Conservation (phyloP, 352 stramenopile species). For the Phytopythium sindhum region DNA sequence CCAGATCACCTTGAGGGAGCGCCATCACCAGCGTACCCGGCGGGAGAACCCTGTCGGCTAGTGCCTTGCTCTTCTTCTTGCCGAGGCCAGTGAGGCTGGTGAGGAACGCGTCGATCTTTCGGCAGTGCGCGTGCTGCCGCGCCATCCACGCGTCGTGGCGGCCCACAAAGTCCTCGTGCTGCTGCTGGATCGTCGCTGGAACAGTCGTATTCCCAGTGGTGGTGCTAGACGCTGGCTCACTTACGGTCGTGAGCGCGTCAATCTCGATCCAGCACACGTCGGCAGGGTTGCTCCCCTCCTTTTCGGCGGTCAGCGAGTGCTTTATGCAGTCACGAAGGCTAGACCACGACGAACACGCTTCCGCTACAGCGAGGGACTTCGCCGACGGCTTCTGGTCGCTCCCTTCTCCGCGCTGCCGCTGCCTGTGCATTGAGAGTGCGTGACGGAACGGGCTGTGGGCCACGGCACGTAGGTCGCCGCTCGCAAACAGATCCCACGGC, state of each 20-base stretch:
- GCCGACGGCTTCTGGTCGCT: background rate
- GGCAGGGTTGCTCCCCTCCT: slow-evolving; percentile 12
- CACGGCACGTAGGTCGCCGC: slow-evolving; percentile 49
- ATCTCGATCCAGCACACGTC: slow-evolving; percentile 80
- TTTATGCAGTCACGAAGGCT: slow-evolving; percentile 33
- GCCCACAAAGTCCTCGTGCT: slow-evolving; percentile 56
- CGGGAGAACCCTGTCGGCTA: slow-evolving; percentile 30
- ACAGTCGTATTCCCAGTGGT: slow-evolving; percentile 9
- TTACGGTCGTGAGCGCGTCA: slow-evolving; percentile 23
- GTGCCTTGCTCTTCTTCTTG: background rate
- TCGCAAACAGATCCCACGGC: slow-evolving; percentile 71
- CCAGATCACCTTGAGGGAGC: slow-evolving; percentile 71
- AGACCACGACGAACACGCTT: slow-evolving; percentile 29
- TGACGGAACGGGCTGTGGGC: slow-evolving; percentile 53
- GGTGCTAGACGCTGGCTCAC: slow-evolving; percentile 8
- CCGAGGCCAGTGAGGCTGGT: slow-evolving; percentile 22
- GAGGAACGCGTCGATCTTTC: slow-evolving; percentile 48
- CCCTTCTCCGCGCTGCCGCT: slow-evolving; percentile 4
- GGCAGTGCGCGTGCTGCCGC: slow-evolving; percentile 45
- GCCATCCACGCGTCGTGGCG: slow-evolving; percentile 69
- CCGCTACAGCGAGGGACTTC: slow-evolving; percentile 20
- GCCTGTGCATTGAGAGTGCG: slow-evolving; percentile 23
- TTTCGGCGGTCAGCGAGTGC: slow-evolving; percentile 13
- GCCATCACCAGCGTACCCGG: slow-evolving; percentile 56
- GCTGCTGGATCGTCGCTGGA: slow-evolving; percentile 6